phyloP scores from a whole-genome alignment of 1,139 yeast species.

The Schwanniomyces etchellsii region DNA sequence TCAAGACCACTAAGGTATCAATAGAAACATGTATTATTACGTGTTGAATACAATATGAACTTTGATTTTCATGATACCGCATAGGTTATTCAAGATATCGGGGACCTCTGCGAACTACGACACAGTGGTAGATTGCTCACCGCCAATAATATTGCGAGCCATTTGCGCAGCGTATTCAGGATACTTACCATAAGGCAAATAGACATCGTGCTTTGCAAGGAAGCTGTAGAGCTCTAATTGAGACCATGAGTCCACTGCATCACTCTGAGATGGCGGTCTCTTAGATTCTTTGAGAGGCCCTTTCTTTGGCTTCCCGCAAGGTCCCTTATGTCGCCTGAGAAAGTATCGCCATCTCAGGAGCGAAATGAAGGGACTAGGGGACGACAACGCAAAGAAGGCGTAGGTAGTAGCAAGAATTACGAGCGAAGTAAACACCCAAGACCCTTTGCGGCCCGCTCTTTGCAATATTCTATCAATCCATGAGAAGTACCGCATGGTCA shows the following conservation, averaged over 20 bases:
- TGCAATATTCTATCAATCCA: neutral
- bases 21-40: no score
- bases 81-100: no score
- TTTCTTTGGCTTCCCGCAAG: neutral
- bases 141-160: neutral
- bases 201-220: slow-evolving; percentile 13
- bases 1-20: no score
- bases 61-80: no score
- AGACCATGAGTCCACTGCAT: slow-evolving; percentile 12
- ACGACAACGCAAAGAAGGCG: neutral
- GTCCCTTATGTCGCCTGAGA: no score
- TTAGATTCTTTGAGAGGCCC: neutral
- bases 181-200: slow-evolving; percentile 2
- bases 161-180: neutral
- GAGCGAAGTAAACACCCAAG: neutral
- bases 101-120: no score
- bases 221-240: slow-evolving; percentile 15
- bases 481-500: neutral
- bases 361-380: neutral
- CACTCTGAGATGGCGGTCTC: neutral
- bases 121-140: no score
- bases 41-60: no score
- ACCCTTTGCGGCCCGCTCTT: neutral
- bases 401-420: neutral
- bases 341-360: neutral